These are phyloP conservation scores for Mycena filopes DNA, from an alignment of 768 basidiomycete species.

Conservation along the genomic window DNA sequence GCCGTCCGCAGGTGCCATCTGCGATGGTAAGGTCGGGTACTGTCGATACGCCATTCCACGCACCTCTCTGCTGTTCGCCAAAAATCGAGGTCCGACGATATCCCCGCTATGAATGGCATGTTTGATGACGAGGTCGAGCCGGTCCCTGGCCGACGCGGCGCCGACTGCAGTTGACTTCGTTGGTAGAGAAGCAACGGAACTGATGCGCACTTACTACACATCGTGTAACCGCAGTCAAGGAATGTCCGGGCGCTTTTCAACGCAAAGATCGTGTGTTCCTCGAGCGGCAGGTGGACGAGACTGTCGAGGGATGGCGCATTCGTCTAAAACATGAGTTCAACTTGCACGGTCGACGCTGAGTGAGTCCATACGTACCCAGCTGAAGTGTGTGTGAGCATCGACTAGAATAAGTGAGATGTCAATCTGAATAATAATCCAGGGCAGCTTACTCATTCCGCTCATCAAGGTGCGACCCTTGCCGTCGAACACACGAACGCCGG, in stretches of 20 bases:
- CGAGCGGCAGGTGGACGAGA: constrained; percentile 40
- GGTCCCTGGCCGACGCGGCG: constrained; percentile 46
- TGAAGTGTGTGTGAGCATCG: constrained; percentile 47
- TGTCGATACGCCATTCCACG: background rate
- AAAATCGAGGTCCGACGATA: constrained; percentile 48
- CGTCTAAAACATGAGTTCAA: constrained; percentile 32
- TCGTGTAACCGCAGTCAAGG: constrained; percentile 49
- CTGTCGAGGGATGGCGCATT: constrained; percentile 44
- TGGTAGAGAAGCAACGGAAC: background rate
- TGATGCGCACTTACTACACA: constrained; percentile 38
- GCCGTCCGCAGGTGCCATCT: constrained; percentile 45
- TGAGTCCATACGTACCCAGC: constrained; percentile 33
- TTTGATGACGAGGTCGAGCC: constrained; percentile 46
- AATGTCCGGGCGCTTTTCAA: constrained; percentile 45
- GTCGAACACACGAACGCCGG: constrained; percentile 38
- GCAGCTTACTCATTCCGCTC: constrained; percentile 44
- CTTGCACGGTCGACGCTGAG: background rate
- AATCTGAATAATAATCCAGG: background rate
- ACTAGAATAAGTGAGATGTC: constrained; percentile 27
- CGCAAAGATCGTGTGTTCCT: constrained; percentile 46
- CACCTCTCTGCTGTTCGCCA: constrained; percentile 47
- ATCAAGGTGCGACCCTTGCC: constrained; percentile 47
- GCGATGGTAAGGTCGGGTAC: background rate
- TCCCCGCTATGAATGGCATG: constrained; percentile 47
- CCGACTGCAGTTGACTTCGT: constrained; percentile 37